A percentile compares a stretch with the other conserved stretches of the same genome.
Evolutionary conservation across 345 rosid genomes (phyloP).

Genomic region (Gynandropsis gynandra): DNA sequence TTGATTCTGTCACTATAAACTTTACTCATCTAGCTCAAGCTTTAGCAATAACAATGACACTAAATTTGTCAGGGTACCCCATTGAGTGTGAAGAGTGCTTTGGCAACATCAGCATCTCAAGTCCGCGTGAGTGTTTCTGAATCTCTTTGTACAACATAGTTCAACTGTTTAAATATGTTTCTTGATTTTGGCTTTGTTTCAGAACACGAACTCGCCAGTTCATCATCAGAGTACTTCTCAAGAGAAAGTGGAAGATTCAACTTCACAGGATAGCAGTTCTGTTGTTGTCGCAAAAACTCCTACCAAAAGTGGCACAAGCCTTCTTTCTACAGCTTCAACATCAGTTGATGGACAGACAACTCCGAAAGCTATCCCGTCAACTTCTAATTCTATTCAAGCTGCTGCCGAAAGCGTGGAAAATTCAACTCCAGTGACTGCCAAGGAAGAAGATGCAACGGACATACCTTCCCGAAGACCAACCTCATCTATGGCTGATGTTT

Average conservation of each 20-base stretch:
- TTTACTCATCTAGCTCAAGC: slow-evolving; percentile 9
- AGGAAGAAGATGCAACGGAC: slow-evolving; percentile 70
- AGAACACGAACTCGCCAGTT: slow-evolving; percentile 42
- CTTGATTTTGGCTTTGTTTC: slow-evolving; percentile 25
- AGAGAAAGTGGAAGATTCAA: slow-evolving; percentile 63
- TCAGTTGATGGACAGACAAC: slow-evolving; percentile 51
- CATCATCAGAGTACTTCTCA: slow-evolving; percentile 46
- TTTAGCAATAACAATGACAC: slow-evolving; percentile 10
- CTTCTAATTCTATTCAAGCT: slow-evolving; percentile 45
- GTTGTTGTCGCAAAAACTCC: slow-evolving; percentile 55
- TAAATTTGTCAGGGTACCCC: slow-evolving; percentile 60
- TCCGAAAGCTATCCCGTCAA: slow-evolving; percentile 36
- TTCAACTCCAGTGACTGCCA: slow-evolving; percentile 53
- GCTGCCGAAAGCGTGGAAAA: slow-evolving; percentile 53
- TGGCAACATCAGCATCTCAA: slow-evolving; percentile 58
- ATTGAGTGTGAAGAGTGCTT: slow-evolving; percentile 62
- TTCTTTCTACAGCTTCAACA: slow-evolving; percentile 53
- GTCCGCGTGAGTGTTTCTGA: slow-evolving; percentile 38
- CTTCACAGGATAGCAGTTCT: slow-evolving; percentile 57
- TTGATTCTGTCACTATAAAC: neutral
- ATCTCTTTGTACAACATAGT: slow-evolving; percentile 2
- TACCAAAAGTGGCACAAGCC: slow-evolving; percentile 49
- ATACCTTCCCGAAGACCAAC: slow-evolving; percentile 56
- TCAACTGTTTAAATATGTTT: slow-evolving; percentile 3
- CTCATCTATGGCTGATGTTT: slow-evolving; percentile 59